These are phyloP conservation scores for Exsudoporus frostii DNA, from an alignment of 768 basidiomycete genomes.

Conservation along the genomic window DNA sequence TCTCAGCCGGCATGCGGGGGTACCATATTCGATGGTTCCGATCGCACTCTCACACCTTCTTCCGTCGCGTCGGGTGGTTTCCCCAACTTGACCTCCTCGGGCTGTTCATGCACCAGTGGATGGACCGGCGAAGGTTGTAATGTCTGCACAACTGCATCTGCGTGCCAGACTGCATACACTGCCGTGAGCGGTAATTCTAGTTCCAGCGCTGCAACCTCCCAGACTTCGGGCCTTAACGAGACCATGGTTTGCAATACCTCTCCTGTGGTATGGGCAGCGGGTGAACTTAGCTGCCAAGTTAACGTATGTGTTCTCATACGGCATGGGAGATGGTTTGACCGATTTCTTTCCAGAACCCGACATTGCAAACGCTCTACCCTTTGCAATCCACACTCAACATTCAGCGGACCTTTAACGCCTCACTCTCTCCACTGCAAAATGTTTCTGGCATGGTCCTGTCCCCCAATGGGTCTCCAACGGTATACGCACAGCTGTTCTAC, in stretches of 20 bases:
- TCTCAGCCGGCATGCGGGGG: slow-evolving; percentile 74
- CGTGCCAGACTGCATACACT: slow-evolving; percentile 65
- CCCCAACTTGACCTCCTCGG: slow-evolving; percentile 63
- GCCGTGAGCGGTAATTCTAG: slow-evolving; percentile 38
- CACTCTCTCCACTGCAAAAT: slow-evolving; percentile 56
- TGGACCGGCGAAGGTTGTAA: slow-evolving; percentile 82
- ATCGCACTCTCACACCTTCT: slow-evolving; percentile 47
- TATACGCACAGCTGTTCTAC: slow-evolving; percentile 75
- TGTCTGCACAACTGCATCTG: slow-evolving; percentile 64
- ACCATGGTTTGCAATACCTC: slow-evolving; percentile 70
- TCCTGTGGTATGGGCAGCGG: slow-evolving; percentile 70
- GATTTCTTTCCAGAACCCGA: slow-evolving; percentile 62
- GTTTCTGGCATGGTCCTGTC: slow-evolving; percentile 25
- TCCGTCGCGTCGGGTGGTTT: slow-evolving; percentile 39
- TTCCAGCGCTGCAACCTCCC: slow-evolving; percentile 27
- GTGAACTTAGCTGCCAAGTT: slow-evolving; percentile 84
- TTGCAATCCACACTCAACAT: slow-evolving; percentile 72
- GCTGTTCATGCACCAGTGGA: slow-evolving; percentile 67
- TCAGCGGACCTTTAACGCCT: slow-evolving; percentile 67
- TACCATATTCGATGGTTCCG: slow-evolving; percentile 69
- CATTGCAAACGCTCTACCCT: slow-evolving; percentile 74
- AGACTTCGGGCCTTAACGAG: slow-evolving; percentile 45
- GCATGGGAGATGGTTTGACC: background rate
- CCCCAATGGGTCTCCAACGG: slow-evolving; percentile 53
- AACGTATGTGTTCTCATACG: slow-evolving; percentile 50